Conservation (phyloP, 176 grass and related monocot genomes). For the Tuctoria greenei region DNA sequence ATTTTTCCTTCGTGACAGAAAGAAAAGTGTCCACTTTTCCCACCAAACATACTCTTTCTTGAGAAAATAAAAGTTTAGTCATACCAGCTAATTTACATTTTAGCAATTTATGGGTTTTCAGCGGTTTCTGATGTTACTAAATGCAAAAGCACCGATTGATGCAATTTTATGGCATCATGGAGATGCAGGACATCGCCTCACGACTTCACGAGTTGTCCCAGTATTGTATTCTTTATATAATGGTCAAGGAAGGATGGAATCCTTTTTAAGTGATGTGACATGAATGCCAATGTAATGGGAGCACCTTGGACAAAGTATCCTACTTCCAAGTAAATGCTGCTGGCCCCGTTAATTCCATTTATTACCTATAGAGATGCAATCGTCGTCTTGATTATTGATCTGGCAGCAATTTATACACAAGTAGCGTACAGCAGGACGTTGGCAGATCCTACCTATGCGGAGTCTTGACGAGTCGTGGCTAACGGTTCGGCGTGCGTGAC, state of each 20-base stretch:
- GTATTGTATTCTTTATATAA: constrained; percentile 18
- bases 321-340: constrained; percentile 12
- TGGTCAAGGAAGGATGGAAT: constrained; percentile 16
- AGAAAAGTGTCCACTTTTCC: not conserved
- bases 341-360: not conserved
- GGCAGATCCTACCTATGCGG: too few species aligned
- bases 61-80: not conserved
- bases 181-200: constrained; percentile 15
- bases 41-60: not conserved
- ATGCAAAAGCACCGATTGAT: not conserved
- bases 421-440: too few species aligned
- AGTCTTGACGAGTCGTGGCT: too few species aligned
- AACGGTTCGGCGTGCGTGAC: too few species aligned
- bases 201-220: not conserved
- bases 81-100: not conserved
- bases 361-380: too few species aligned
- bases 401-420: too few species aligned
- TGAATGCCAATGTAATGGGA: not conserved
- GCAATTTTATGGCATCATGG: constrained; percentile 24
- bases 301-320: not conserved
- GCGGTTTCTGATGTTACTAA: not conserved
- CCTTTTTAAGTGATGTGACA: not conserved
- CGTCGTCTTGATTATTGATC: too few species aligned
- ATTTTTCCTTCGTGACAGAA: not conserved
- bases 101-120: not conserved